phyloP scores from a whole-genome alignment of 2,329 filamentous ascomycete species.

The Alternaria rosae region DNA sequence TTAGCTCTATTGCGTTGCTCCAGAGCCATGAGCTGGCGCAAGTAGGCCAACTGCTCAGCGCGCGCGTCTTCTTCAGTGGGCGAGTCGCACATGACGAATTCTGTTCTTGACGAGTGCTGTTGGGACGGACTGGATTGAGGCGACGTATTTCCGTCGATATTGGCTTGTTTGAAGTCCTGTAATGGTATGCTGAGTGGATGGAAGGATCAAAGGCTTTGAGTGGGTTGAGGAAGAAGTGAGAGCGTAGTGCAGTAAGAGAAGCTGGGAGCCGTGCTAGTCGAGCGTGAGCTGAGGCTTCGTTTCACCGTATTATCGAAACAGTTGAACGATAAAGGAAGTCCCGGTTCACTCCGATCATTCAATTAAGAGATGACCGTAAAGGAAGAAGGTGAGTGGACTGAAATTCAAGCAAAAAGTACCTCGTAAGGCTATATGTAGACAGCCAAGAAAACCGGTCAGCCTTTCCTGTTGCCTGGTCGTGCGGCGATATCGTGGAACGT shows the following conservation, averaged over 20 bases:
- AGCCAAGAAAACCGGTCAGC: conserved; percentile 7
- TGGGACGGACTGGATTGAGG: background rate
- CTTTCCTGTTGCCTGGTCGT: conserved; percentile 16
- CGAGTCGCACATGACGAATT: conserved; percentile 8
- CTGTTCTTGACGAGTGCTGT: background rate
- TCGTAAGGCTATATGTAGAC: conserved; percentile 2
- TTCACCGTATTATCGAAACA: background rate
- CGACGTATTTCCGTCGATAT: background rate
- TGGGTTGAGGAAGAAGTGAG: background rate
- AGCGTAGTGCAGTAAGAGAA: background rate
- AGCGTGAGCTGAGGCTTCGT: background rate
- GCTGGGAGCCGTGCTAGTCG: background rate
- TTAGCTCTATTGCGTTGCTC: background rate
- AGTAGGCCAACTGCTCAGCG: background rate
- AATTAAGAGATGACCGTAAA: background rate
- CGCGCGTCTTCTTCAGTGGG: background rate
- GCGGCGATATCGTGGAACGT: background rate
- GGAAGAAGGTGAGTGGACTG: background rate
- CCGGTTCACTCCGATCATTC: background rate
- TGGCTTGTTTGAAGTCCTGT: background rate
- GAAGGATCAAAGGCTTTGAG: background rate
- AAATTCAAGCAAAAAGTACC: background rate
- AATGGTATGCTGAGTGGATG: background rate
- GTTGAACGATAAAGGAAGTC: background rate
- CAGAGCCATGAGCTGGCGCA: background rate